Conservation (phyloP, 495 filamentous ascomycete genomes). For the Sordaria brevicollis region DNA sequence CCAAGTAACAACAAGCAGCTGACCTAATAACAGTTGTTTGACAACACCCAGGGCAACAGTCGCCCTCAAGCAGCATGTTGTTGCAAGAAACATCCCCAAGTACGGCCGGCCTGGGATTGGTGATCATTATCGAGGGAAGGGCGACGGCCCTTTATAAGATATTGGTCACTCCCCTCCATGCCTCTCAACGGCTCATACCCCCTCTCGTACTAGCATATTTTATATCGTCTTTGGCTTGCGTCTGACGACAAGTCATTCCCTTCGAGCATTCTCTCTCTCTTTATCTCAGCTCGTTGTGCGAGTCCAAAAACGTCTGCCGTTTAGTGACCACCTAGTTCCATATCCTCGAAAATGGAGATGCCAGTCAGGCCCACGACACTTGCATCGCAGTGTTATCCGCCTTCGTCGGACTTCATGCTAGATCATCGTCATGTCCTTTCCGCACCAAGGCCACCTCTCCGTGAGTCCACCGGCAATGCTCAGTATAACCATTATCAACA, state of each 20-base stretch:
- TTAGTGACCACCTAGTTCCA: slow-evolving; percentile 1
- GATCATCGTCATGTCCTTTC: slow-evolving; percentile 12
- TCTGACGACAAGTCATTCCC: slow-evolving; percentile 23
- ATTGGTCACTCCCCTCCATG: slow-evolving; percentile 10
- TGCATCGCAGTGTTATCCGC: slow-evolving; percentile 19
- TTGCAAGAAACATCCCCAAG: slow-evolving; percentile 10
- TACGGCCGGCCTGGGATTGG: not conserved
- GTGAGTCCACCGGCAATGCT: slow-evolving; percentile 39
- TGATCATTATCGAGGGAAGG: slow-evolving; percentile 6
- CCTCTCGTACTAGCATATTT: slow-evolving; percentile 12
- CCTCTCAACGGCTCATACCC: not conserved
- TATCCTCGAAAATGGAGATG: slow-evolving; percentile 13
- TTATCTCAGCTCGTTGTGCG: slow-evolving; percentile 34
- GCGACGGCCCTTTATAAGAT: slow-evolving; percentile 15
- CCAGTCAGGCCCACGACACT: slow-evolving; percentile 14
- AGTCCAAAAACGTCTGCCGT: slow-evolving; percentile 5
- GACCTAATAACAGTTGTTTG: not conserved
- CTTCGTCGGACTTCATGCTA: slow-evolving; percentile 7
- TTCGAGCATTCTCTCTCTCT: slow-evolving; percentile 47
- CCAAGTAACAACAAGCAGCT: not conserved
- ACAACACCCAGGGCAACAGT: not conserved
- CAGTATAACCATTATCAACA: slow-evolving; percentile 22
- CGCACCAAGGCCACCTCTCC: slow-evolving; percentile 32
- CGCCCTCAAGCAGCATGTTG: slow-evolving; percentile 10
- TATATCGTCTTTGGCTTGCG: slow-evolving; percentile 27